These are phyloP conservation scores for Breviolum minutum DNA, from an alignment of 73 alveolate species.

Conservation along the genomic window DNA sequence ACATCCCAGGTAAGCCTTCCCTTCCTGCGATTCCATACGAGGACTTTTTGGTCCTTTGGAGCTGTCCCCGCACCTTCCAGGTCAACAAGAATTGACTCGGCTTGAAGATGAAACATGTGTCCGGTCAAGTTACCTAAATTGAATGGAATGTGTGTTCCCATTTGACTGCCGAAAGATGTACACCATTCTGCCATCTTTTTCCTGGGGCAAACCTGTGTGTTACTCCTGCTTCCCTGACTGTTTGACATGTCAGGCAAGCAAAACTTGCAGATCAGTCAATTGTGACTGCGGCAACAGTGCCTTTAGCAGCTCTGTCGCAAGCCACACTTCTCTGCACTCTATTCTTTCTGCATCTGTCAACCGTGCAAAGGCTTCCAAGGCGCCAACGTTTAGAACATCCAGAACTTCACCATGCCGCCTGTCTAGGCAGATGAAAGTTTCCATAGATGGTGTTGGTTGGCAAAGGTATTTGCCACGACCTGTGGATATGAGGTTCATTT, in stretches of 20 bases:
- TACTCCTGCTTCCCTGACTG: not conserved
- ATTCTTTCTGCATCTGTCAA: not conserved
- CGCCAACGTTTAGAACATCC: not conserved
- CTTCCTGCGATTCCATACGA: slow-evolving; percentile 75
- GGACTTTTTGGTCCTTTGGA: slow-evolving; percentile 92
- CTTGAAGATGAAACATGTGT: not conserved
- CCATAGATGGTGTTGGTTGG: slow-evolving; percentile 59
- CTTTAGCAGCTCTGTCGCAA: not conserved
- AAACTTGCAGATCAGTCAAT: not conserved
- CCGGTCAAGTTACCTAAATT: too few relatives aligned
- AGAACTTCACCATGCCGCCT: slow-evolving; percentile 7
- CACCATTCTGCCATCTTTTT: not conserved
- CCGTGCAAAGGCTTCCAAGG: not conserved
- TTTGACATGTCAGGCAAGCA: not conserved
- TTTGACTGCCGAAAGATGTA: not conserved
- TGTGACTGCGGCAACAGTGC: not conserved
- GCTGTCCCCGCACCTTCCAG: slow-evolving; percentile 61
- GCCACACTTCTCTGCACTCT: not conserved
- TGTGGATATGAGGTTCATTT: not conserved
- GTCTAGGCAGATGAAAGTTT: slow-evolving; percentile 21
- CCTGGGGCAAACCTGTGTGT: not conserved
- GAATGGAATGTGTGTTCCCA: too few relatives aligned
- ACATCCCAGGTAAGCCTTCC: slow-evolving; percentile 15
- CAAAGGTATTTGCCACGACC: slow-evolving; percentile 41
- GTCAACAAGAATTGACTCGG: not conserved